Evolutionary conservation across 2,329 filamentous ascomycete species (phyloP), one percentile per base, ranked within the genome.

Genomic region (Fusarium chuoi): DNA sequence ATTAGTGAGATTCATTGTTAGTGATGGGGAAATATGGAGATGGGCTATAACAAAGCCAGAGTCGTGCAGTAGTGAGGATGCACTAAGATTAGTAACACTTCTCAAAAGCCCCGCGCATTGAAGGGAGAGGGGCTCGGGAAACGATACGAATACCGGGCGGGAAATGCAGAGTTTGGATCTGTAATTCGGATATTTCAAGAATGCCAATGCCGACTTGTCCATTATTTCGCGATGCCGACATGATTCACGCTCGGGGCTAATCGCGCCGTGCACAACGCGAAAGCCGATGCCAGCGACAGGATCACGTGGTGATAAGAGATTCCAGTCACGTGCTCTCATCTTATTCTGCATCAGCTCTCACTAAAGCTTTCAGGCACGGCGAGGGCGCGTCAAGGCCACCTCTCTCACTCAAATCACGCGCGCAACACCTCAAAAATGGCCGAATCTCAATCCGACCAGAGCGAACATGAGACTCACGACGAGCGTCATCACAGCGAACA

Each of bases 381-480:
- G 68, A 52, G 52, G 26, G 68, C 69, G 62, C 57, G 57, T 60
- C 65, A 68, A 66, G 46, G n/a, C 39, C 42, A 42, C 13, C 6
- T 28, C 39, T 15, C 44, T 49, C 5, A 26, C n/a, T 45, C 49
- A 44, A 44, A 18, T 7, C 49, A 12, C 51, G 14, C 46, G 18
- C 51, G 51, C 39, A 71, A 39, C 45, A 33, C 54, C 26, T 46
- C 70, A 38, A 70, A 45, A 26, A 75, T 67, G 62, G 57, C 59
- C 33, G 55, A 62, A 51, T 68, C 72, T 49, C 62, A 62, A 18
- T 68, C 60, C 26, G 62, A 71, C 5, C 60, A 62, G 24, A 74
- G 55, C 20, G 48, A 41, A 0, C 46, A 38, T 60, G 60, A 70
- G 48, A n/a, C 15, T 6, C 30, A 45, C 7, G 7, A 15, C 0